Conservation (phyloP, 352 stramenopile species). For the Globisporangium viniferum region DNA sequence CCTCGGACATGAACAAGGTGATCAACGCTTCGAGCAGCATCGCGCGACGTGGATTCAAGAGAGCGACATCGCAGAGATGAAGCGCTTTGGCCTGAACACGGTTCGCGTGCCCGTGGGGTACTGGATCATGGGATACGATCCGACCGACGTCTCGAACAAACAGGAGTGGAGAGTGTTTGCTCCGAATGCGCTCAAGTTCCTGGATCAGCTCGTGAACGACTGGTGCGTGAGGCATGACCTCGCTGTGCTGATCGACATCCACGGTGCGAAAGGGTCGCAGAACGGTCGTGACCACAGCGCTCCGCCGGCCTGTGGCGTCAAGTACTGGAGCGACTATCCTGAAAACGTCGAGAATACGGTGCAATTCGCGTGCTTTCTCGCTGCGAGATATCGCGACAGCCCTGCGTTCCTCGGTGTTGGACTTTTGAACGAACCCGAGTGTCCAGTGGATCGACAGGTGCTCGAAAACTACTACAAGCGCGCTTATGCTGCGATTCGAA, state of each 20-base stretch:
- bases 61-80: slow-evolving; percentile 66
- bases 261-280: slow-evolving; percentile 72
- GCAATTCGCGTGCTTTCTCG: slow-evolving; percentile 46
- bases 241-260: slow-evolving; percentile 76
- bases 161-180: slow-evolving; percentile 41
- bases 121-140: slow-evolving; percentile 64
- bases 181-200: slow-evolving; percentile 40
- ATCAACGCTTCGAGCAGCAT: slow-evolving; percentile 70
- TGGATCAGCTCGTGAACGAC: slow-evolving; percentile 79
- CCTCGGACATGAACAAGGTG: slow-evolving; percentile 42
- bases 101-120: slow-evolving; percentile 78
- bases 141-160: slow-evolving; percentile 48
- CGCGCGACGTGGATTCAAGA: slow-evolving; percentile 77
- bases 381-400: slow-evolving; percentile 35
- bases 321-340: slow-evolving; percentile 42
- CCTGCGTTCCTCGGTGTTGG: slow-evolving; percentile 65
- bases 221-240: slow-evolving; percentile 68
- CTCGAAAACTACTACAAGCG: slow-evolving; percentile 59
- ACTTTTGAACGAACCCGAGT: slow-evolving; percentile 78
- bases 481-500: slow-evolving; percentile 55
- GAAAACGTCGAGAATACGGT: slow-evolving; percentile 77
- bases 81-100: slow-evolving; percentile 59
- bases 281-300: slow-evolving; percentile 81
- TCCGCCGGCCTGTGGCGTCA: slow-evolving; percentile 27
- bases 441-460: slow-evolving; percentile 38